These are phyloP conservation scores for Acacia melanoxylon DNA, from an alignment of 306 rosid species.

Conservation along the genomic window DNA sequence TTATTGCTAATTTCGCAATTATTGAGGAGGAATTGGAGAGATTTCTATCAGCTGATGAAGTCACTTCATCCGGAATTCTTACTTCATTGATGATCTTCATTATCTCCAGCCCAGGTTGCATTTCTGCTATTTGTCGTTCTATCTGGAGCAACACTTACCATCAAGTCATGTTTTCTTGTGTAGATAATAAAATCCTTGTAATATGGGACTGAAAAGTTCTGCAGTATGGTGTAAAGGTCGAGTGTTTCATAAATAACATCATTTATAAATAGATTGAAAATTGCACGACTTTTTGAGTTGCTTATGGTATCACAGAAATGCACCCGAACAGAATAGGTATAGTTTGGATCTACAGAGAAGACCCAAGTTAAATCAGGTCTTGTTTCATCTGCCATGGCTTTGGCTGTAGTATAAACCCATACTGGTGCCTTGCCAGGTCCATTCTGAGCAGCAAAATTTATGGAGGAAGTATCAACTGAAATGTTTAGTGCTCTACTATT, in stretches of 20 bases:
- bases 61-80: constrained; percentile 53
- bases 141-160: constrained; percentile 84
- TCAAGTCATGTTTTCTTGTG: constrained; percentile 47
- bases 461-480: constrained; percentile 36
- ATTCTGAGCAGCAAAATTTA: constrained; percentile 17
- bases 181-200: constrained; percentile 67
- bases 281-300: constrained; percentile 53
- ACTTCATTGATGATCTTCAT: constrained; percentile 69
- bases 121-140: constrained; percentile 50
- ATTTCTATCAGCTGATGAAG: constrained; percentile 37
- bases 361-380: constrained; percentile 51
- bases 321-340: constrained; percentile 62
- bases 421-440: constrained; percentile 53
- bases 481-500: constrained; percentile 46
- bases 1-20: constrained; percentile 38
- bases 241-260: constrained; percentile 11
- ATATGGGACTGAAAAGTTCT: constrained; percentile 35
- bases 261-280: constrained; percentile 75
- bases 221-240: too few species aligned
- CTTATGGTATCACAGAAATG: constrained; percentile 88
- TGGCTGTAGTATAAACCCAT: constrained; percentile 65
- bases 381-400: constrained; percentile 5
- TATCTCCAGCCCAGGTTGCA: constrained; percentile 83
- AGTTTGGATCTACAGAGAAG: constrained; percentile 59
- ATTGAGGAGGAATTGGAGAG: constrained; percentile 53